Evolutionary conservation across 2,329 filamentous ascomycete species (phyloP), one percentile per base, ranked within the genome.

Genomic region (Emmonsia crescens): DNA sequence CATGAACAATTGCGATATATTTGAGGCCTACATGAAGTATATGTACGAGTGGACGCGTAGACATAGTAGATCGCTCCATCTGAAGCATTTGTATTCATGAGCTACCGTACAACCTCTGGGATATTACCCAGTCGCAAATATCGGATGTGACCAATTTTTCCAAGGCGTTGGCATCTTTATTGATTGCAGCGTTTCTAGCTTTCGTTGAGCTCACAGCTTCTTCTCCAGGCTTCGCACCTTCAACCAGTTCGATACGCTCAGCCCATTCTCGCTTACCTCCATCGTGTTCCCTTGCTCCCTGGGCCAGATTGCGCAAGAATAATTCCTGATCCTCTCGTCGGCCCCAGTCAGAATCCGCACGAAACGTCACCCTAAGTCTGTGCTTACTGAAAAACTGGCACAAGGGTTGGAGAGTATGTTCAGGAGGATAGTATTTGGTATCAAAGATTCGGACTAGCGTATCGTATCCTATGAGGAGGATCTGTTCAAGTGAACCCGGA

Each of bases 401-500:
- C 40, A 80, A 63, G 1, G 76, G 75, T 42, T 72, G 66, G 21
- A 80, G 67, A 3, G 72, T 78, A 59, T 78, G 73, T 9, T 73
- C 67, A 9, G 76, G 75, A 2, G 78, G 76, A 58, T 80, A 80
- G 65, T 80, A 80, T 64, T 79, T 79, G 5, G 76, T 65, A 64
- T 79, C 72, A 66, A 80, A 77, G 58, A 80, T 77, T 19, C 78
- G 76, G 49, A 78, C 74, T 61, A 80, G 63, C 1, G 78, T 80
- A 68, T 80, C 78, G 65, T 76, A 80, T 29, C 78, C 78, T 1
- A 73, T 78, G 27, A 80, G 70, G 70, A 80, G 78, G 44, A 79
- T 72, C 66, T 80, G 78, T 65, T 79, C 71, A 12, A 74, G 59
- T 3, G 69, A 64, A 2, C 60, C 38, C 0, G 75, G 69, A 64